Evolutionary conservation across 2,329 filamentous ascomycete species (phyloP).

Genomic region (Endocalyx cinctus): DNA sequence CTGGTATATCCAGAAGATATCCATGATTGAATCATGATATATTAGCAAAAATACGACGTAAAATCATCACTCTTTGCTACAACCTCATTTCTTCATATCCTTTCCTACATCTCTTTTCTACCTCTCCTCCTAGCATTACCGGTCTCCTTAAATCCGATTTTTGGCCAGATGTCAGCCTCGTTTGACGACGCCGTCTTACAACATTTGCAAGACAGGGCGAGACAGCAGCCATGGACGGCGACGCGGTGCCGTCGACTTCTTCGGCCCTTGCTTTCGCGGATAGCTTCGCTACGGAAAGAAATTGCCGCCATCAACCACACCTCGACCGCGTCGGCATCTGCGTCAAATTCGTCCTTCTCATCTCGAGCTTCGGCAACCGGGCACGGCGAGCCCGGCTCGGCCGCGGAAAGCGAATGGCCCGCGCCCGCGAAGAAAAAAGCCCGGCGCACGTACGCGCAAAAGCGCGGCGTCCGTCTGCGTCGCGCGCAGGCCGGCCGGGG

Average conservation of each 20-base stretch:
- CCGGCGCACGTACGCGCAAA: slow-evolving; percentile 27
- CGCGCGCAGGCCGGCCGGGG: slow-evolving; percentile 1
- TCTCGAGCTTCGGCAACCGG: background rate
- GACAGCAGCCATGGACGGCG: slow-evolving; percentile 36
- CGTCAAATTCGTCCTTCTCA: slow-evolving; percentile 1
- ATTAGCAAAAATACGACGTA: too few relatives aligned
- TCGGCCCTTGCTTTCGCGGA: slow-evolving; percentile 36
- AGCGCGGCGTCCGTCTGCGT: too few relatives aligned
- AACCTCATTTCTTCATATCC: too few relatives aligned
- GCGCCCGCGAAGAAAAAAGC: slow-evolving; percentile 24
- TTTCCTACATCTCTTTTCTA: too few relatives aligned
- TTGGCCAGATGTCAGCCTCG: too few relatives aligned
- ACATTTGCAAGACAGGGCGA: too few relatives aligned
- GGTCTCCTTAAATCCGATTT: too few relatives aligned
- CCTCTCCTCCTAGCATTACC: too few relatives aligned
- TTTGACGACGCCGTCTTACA: too few relatives aligned
- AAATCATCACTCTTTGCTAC: too few relatives aligned
- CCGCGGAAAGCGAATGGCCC: slow-evolving; percentile 16
- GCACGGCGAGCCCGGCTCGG: slow-evolving; percentile 7
- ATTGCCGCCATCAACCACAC: slow-evolving; percentile 10
- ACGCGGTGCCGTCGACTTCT: slow-evolving; percentile 39
- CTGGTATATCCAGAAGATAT: too few relatives aligned
- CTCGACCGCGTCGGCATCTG: slow-evolving; percentile 2
- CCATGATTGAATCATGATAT: too few relatives aligned
- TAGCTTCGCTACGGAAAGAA: slow-evolving; percentile 34